Percentiles rank a stretch among this genome's conserved stretches.
phyloP scores from a whole-genome alignment of 2,329 filamentous ascomycete genomes.

The Microsporum audouinii region DNA sequence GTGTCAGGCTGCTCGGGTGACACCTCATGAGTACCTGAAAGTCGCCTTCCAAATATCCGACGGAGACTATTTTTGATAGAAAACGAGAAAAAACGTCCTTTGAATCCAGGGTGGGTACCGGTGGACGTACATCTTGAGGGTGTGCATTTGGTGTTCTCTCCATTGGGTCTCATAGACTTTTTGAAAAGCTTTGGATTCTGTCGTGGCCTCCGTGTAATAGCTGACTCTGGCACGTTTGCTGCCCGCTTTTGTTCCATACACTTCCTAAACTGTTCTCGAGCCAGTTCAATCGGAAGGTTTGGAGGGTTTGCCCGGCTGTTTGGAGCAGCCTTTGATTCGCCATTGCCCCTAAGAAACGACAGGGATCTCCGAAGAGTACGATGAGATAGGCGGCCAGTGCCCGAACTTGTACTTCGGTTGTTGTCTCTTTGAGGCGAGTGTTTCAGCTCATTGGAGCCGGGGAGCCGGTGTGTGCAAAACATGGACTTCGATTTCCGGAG shows the following conservation, averaged over 20 bases:
- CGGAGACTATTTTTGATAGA: slow-evolving; percentile 34
- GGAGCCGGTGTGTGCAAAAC: slow-evolving; percentile 31
- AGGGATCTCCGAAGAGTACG: slow-evolving; percentile 31
- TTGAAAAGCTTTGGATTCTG: slow-evolving; percentile 28
- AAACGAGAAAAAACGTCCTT: slow-evolving; percentile 30
- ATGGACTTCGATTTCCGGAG: slow-evolving; percentile 40
- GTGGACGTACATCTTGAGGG: slow-evolving; percentile 8
- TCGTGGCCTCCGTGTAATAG: slow-evolving; percentile 17
- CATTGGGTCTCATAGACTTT: slow-evolving; percentile 24
- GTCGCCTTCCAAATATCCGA: slow-evolving; percentile 30
- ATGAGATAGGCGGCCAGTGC: slow-evolving; percentile 9
- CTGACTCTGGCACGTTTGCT: slow-evolving; percentile 7
- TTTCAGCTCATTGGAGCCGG: background rate
- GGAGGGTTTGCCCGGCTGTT: slow-evolving; percentile 17
- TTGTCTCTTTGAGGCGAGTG: slow-evolving; percentile 4
- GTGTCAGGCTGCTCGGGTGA: background rate
- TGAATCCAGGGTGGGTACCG: slow-evolving; percentile 15
- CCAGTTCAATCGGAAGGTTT: slow-evolving; percentile 24
- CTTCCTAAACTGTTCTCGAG: slow-evolving; percentile 30
- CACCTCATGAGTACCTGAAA: slow-evolving; percentile 5
- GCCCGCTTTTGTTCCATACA: slow-evolving; percentile 14
- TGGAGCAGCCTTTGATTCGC: slow-evolving; percentile 13
- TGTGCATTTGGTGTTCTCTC: background rate
- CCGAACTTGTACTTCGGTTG: slow-evolving; percentile 4
- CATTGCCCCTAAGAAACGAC: slow-evolving; percentile 30